phyloP scores from a whole-genome alignment of 2,329 filamentous ascomycete species.

The Teratosphaeria destructans region DNA sequence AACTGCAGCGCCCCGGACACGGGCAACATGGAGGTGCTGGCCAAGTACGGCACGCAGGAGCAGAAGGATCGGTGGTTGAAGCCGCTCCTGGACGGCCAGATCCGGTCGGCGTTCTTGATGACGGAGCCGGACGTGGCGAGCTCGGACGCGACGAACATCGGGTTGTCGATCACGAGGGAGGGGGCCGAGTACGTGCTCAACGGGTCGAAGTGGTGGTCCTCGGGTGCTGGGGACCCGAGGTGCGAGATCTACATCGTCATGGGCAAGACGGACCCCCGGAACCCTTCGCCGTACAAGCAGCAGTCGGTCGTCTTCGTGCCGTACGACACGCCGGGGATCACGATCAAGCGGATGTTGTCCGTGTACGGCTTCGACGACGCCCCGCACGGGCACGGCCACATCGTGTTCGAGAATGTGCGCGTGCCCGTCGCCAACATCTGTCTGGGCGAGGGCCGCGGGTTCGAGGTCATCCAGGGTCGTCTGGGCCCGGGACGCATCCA shows the following conservation, averaged over 20 bases:
- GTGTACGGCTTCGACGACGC: constrained; percentile 97
- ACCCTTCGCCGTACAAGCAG: constrained; percentile 72
- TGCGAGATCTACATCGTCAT: constrained; percentile 94
- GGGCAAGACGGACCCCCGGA: constrained; percentile 74
- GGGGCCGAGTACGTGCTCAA: constrained; percentile 87
- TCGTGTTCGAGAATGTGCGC: constrained; percentile 80
- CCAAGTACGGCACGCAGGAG: constrained; percentile 41
- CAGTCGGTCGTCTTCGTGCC: constrained; percentile 91
- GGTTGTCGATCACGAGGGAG: constrained; percentile 65
- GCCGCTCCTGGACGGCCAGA: constrained; percentile 39
- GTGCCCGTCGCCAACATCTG: constrained; percentile 77
- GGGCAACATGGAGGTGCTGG: constrained; percentile 44
- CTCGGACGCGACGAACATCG: constrained; percentile 41
- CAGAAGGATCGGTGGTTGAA: constrained; percentile 42
- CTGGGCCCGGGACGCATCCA: constrained; percentile 94
- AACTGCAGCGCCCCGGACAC: constrained; percentile 50
- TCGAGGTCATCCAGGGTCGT: constrained; percentile 96
- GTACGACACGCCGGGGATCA: constrained; percentile 69
- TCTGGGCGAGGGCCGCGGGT: constrained; percentile 84
- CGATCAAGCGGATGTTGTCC: constrained; percentile 83
- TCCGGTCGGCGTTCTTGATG: constrained; percentile 39
- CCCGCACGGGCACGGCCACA: constrained; percentile 93
- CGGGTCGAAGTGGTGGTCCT: constrained; percentile 98
- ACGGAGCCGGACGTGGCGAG: constrained; percentile 39
- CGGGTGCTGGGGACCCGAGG: constrained; percentile 82